Evolutionary conservation across 345 rosid species (phyloP).

Genomic region (Hypericum androsaemum): DNA sequence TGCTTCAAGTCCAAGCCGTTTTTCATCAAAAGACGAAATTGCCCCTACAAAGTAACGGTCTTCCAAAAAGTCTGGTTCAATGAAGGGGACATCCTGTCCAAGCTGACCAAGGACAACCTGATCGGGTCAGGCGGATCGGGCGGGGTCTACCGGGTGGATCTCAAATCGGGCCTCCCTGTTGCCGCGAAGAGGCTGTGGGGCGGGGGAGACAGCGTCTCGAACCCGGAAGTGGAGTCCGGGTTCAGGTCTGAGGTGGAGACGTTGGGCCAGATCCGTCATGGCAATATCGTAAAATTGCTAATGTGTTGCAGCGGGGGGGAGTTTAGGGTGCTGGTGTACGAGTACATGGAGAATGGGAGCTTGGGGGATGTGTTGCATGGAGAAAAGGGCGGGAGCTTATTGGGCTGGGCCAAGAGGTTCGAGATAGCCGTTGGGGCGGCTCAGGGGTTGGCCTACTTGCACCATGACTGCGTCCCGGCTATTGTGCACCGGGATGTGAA

Average conservation of each 20-base stretch:
- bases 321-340: constrained; percentile 42
- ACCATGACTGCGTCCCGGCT: constrained; percentile 56
- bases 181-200: constrained; percentile 61
- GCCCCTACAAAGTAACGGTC: constrained; percentile 29
- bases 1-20: constrained; percentile 25
- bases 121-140: constrained; percentile 67
- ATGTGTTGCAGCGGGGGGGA: constrained; percentile 41
- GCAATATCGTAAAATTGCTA: constrained; percentile 50
- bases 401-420: constrained; percentile 42
- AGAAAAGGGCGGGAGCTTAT: constrained; percentile 19
- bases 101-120: constrained; percentile 33
- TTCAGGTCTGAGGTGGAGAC: constrained; percentile 54
- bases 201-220: constrained; percentile 12
- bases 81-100: constrained; percentile 32
- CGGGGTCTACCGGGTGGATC: constrained; percentile 41
- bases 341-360: constrained; percentile 72
- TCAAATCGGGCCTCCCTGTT: constrained; percentile 41
- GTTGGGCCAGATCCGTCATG: constrained; percentile 51
- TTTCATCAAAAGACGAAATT: constrained; percentile 22
- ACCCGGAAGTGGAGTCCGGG: constrained; percentile 23
- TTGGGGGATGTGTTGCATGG: constrained; percentile 56
- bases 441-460: constrained; percentile 62
- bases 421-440: constrained; percentile 51
- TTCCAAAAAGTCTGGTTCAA: constrained; percentile 50
- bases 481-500: constrained; percentile 78